Evolutionary conservation across 2,329 filamentous ascomycete species (phyloP), one percentile per base, ranked within the genome.

Genomic region (Dothiorella sarmentorum): DNA sequence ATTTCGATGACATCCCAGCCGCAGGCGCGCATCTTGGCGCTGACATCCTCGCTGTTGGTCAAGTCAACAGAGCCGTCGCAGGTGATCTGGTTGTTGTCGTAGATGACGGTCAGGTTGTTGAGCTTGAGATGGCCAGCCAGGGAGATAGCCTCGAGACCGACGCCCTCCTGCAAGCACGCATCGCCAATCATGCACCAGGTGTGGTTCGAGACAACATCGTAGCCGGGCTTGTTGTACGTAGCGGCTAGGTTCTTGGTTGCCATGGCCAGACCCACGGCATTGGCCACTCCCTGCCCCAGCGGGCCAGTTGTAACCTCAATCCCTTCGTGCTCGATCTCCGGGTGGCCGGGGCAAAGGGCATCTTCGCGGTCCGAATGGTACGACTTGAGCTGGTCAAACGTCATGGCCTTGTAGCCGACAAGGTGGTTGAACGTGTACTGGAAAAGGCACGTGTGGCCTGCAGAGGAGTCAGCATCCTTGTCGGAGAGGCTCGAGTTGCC

Each of bases 71-170:
- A 77, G 1, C 83, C 82, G 59, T 85, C 82, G 63, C 82, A 85
- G 4, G 82, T 84, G 47, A 85, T 73, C 63, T 82, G 79, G 66
- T 85, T 85, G 68, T 85, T 85, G 63, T 85, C 83, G 62, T 85
- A 85, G 45, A 84, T 79, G 24, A 85, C 69, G 3, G 77, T 78
- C 1, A 85, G 69, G 66, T 85, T 85, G 69, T 81, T 78, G 9
- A 85, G 72, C 62, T 74, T 76, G 67, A 77, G 75, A 66, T 84
- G 81, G 1, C 82, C 82, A 5, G 82, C 82, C 5, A 84, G 75
- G 3, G 78, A 78, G 47, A 85, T 78, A 0, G 83, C 79, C 66
- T 85, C 83, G 2, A 84, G 71, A 0, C 74, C 78, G 0, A 85
- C 81, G 26, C 82, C 83, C 66, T 85, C 83, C 63, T 83, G 80